Evolutionary conservation across 805 yeast genomes (phyloP).

Genomic region (Wickerhamiella spandovensis): DNA sequence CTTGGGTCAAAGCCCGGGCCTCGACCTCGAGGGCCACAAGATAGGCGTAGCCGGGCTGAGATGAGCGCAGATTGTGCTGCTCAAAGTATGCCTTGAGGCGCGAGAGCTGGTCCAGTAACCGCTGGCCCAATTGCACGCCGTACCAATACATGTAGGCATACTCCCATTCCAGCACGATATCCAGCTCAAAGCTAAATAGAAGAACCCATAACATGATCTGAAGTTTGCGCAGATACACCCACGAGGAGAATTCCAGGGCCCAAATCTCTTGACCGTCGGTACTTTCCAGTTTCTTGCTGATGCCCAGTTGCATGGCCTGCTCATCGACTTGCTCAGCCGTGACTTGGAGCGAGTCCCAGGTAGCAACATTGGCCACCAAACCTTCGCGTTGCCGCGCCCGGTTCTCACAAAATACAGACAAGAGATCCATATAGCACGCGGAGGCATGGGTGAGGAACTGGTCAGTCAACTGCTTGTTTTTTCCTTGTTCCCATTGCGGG

Average conservation of each 20-base stretch:
- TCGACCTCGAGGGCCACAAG: conserved; percentile 22
- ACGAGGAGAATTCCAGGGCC: conserved; percentile 57
- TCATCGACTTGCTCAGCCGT: conserved; percentile 53
- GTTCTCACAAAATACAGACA: conserved; percentile 42
- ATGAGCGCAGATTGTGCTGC: conserved; percentile 11
- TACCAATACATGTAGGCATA: conserved; percentile 56
- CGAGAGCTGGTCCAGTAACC: conserved; percentile 31
- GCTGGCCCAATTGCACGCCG: conserved; percentile 34
- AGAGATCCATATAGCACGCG: conserved; percentile 36
- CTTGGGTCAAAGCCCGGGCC: conserved; percentile 20
- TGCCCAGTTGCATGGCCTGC: conserved; percentile 22
- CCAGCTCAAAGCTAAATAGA: conserved; percentile 61
- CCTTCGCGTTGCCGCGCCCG: conserved; percentile 76
- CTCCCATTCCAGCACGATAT: conserved; percentile 62
- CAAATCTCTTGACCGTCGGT: conserved; percentile 1
- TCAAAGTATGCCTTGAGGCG: conserved; percentile 25
- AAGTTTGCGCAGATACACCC: conserved; percentile 54
- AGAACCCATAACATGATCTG: conserved; percentile 59
- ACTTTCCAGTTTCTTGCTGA: conserved; percentile 21
- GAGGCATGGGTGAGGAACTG: conserved; percentile 23
- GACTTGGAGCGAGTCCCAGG: conserved; percentile 76
- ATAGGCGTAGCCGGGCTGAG: conserved; percentile 14
- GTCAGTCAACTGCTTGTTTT: conserved; percentile 18
- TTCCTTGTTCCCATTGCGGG: conserved; percentile 22
- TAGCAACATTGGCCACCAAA: conserved; percentile 37